Conservation (phyloP, 345 rosid species). For the Clarkia xantiana region DNA sequence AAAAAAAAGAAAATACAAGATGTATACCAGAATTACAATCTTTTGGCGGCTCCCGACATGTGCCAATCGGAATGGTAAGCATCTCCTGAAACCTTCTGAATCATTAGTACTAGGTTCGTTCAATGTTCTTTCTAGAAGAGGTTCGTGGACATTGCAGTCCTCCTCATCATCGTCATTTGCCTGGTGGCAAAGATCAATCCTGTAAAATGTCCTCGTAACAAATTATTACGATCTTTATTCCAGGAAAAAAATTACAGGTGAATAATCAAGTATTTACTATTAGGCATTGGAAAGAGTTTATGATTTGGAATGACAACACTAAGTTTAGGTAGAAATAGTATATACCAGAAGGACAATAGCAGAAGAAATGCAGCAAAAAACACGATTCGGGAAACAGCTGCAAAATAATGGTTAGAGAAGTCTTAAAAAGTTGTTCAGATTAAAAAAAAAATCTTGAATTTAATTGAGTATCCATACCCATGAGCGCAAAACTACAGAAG, state of each 20-base stretch:
- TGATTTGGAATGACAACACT: neutral
- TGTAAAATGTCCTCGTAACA: constrained; percentile 6
- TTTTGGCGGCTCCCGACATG: constrained; percentile 57
- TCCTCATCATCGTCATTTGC: constrained; percentile 56
- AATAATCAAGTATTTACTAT: neutral
- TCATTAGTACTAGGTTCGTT: constrained; percentile 19
- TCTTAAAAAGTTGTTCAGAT: constrained; percentile 8
- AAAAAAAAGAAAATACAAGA: constrained; percentile 6
- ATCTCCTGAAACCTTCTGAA: constrained; percentile 22
- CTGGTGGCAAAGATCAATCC: constrained; percentile 67
- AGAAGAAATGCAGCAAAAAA: constrained; percentile 49
- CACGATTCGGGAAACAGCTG: constrained; percentile 50
- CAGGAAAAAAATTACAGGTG: too few relatives aligned
- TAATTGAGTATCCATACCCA: constrained; percentile 29
- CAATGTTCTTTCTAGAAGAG: constrained; percentile 12
- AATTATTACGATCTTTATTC: too few relatives aligned
- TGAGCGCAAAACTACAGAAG: constrained; percentile 44
- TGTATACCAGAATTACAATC: constrained; percentile 40
- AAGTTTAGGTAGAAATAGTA: neutral
- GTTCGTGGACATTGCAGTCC: constrained; percentile 28
- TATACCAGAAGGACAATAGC: constrained; percentile 57
- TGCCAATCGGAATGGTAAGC: constrained; percentile 35
- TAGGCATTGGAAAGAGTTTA: neutral
- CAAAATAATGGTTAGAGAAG: constrained; percentile 10
- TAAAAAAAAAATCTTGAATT: neutral